phyloP scores from a whole-genome alignment of 2,329 filamentous ascomycete genomes.

The Aspergillus latus region DNA sequence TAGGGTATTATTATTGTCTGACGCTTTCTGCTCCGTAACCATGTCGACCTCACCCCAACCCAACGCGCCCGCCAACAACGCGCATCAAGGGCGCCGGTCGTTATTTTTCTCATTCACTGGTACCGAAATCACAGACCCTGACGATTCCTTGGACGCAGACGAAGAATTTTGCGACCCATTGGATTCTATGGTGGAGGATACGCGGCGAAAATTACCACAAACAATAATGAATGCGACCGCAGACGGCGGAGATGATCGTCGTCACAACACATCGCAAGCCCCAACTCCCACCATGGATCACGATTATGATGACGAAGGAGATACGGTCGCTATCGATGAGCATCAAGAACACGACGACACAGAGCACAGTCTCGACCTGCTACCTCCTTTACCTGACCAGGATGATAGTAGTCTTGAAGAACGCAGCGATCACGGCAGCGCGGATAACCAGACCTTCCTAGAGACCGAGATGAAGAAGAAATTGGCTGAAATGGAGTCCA shows the following conservation, averaged over 20 bases:
- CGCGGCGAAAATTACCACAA: conserved; percentile 26
- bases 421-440: conserved; percentile 32
- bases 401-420: conserved; percentile 39
- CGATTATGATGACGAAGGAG: conserved; percentile 20
- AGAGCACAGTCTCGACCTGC: conserved; percentile 24
- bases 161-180: conserved; percentile 28
- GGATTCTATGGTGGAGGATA: conserved; percentile 34
- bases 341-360: conserved; percentile 29
- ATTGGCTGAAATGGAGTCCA: conserved; percentile 63
- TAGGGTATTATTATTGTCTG: background rate
- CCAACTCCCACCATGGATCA: conserved; percentile 18
- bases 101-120: conserved; percentile 32
- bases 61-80: conserved; percentile 24
- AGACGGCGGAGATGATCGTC: conserved; percentile 11
- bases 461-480: conserved; percentile 60
- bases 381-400: conserved; percentile 35
- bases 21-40: conserved; percentile 25
- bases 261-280: conserved; percentile 20
- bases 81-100: conserved; percentile 23
- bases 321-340: conserved; percentile 17
- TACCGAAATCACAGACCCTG: conserved; percentile 35
- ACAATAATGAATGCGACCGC: conserved; percentile 23
- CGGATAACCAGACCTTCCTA: conserved; percentile 45
- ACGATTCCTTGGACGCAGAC: conserved; percentile 32
- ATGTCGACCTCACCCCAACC: conserved; percentile 31